phyloP scores from a whole-genome alignment of 2,329 filamentous ascomycete genomes.

The Alternaria arborescens region DNA sequence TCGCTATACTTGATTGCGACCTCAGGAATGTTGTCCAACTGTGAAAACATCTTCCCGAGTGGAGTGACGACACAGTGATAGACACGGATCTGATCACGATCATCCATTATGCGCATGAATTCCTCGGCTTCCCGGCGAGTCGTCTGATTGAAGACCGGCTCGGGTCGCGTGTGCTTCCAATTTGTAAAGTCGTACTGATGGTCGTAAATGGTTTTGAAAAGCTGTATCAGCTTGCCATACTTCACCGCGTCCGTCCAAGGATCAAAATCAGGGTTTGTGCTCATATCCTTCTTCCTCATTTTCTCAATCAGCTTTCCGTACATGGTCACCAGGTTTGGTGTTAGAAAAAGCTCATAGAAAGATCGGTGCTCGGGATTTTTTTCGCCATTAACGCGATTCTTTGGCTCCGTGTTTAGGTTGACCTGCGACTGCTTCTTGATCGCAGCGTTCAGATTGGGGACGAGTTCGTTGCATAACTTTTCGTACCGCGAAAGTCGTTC shows the following conservation, averaged over 20 bases:
- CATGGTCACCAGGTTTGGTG: neutral
- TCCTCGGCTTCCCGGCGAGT: neutral
- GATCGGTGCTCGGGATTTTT: neutral
- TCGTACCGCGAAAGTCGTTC: neutral
- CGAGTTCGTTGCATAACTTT: neutral
- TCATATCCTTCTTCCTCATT: neutral
- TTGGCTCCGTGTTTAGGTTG: neutral
- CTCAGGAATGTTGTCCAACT: neutral
- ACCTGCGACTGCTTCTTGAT: neutral
- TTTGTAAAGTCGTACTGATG: neutral
- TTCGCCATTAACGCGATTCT: neutral
- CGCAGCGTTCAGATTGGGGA: neutral
- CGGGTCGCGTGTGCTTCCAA: neutral
- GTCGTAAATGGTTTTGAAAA: neutral
- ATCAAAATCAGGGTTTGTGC: neutral
- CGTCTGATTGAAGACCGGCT: slow-evolving; percentile 1
- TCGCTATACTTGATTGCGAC: neutral
- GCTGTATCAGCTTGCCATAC: neutral
- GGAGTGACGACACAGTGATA: neutral
- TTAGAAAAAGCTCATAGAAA: neutral
- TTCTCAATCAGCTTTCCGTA: neutral
- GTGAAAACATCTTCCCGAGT: neutral
- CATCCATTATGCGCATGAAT: neutral
- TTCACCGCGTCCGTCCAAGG: neutral
- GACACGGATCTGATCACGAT: neutral